Evolutionary conservation across 306 rosid genomes (phyloP), one percentile per base, ranked within the genome.

Genomic region (Ochetophila trinervis): DNA sequence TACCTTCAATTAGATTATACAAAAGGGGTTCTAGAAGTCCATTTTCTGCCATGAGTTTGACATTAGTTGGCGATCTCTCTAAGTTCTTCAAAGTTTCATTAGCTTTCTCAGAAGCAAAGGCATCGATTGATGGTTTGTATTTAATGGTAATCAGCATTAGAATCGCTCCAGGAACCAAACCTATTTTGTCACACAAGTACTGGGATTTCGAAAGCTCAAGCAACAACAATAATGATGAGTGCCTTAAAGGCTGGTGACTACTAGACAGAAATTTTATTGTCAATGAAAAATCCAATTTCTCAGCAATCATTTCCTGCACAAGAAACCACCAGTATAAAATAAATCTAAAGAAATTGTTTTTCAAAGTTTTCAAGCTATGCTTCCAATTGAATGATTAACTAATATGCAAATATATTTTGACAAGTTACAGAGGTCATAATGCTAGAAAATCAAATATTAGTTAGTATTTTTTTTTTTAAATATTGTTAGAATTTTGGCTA

Each of bases 41-140:
- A 61, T 67, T 62, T 70, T 79, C 87, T 50, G 82, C 87, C 87
- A 83, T 76, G 24, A 53, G 67, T 66, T 73, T 76, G 72, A 83
- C 73, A 68, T 83, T 83, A 45, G 53, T 58, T 24, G 70, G 77
- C 0, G 63, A 73, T 8, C 15, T 35, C 78, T 83, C 87, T 8
- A 83, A 70, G 67, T 83, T 79, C 74, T 66, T 66, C 22, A 83
- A 65, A 56, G 32, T 73, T 67, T 76, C 74, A 9, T 77, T 77
- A 18, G 80, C 82, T 57, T 76, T 79, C 63, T 53, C 84, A 13
- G 78, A 66, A 57, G 78, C 73, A 73, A 73, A 79, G n/a, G 36
- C 70, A 66, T 83, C 84, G 9, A 27, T 37, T 0, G 72, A 53
- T 52, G 49, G 21, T 42, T 60, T 60, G 61, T 73, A 70, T 62